phyloP scores from a whole-genome alignment of 116 monocot genomes.

The Trichopus zeylanicus region DNA sequence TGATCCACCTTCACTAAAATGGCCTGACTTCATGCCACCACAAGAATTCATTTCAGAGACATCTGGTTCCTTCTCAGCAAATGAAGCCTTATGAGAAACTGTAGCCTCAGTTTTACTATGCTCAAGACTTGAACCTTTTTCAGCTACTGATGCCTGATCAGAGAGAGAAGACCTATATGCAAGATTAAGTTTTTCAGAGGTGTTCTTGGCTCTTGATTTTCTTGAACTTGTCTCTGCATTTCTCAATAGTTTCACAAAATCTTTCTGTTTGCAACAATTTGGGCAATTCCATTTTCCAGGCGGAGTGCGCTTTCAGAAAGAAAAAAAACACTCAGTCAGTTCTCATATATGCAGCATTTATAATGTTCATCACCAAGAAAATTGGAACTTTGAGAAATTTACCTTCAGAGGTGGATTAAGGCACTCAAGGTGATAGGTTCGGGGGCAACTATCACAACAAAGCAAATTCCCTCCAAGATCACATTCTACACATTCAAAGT shows the following conservation, averaged over 20 bases:
- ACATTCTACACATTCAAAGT: slow-evolving; percentile 82
- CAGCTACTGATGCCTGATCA: slow-evolving; percentile 23
- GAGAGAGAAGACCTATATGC: slow-evolving; percentile 15
- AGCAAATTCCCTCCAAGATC: slow-evolving; percentile 93
- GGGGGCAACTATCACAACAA: slow-evolving; percentile 91
- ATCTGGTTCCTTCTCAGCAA: slow-evolving; percentile 19
- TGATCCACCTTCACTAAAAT: slow-evolving; percentile 16
- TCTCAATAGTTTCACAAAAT: slow-evolving; percentile 19
- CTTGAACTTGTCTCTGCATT: slow-evolving; percentile 38
- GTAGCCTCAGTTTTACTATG: slow-evolving; percentile 33
- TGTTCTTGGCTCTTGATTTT: slow-evolving; percentile 38
- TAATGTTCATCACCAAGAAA: neutral
- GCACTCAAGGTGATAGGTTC: slow-evolving; percentile 83
- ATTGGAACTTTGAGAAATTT: neutral
- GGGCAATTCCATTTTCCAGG: slow-evolving; percentile 89
- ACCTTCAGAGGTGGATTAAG: slow-evolving; percentile 94
- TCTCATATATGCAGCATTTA: neutral
- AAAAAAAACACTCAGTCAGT: slow-evolving; percentile 7
- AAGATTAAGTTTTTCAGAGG: slow-evolving; percentile 26
- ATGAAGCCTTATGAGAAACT: slow-evolving; percentile 6
- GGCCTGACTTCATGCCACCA: slow-evolving; percentile 28
- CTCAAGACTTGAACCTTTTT: slow-evolving; percentile 7
- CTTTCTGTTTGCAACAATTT: slow-evolving; percentile 41
- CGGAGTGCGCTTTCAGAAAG: slow-evolving; percentile 51
- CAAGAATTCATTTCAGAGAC: slow-evolving; percentile 23